Conservation (phyloP, 225 moss, liverwort and hornwort genomes). For the Takakia lepidozioides region DNA sequence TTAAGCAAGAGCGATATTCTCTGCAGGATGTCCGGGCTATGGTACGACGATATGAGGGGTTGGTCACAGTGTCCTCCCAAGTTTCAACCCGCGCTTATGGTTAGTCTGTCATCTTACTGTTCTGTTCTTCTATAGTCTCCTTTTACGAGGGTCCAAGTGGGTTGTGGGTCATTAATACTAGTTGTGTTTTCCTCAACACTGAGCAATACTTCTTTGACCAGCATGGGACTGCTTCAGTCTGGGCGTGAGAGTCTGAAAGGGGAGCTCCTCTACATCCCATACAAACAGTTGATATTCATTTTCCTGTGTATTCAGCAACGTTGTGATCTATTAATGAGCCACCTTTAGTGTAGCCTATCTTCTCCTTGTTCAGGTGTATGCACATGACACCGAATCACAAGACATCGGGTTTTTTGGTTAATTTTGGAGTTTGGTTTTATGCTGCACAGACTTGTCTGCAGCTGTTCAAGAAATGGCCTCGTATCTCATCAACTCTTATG, state of each 20-base stretch:
- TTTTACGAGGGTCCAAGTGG: no score
- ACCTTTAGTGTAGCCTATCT: no score
- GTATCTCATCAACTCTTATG: conserved; percentile 55
- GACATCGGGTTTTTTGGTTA: not conserved
- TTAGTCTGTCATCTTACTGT: not conserved
- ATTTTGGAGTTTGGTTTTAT: not conserved
- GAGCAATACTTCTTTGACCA: not conserved
- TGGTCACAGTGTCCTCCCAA: conserved; percentile 45
- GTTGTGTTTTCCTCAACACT: not conserved
- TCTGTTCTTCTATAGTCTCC: no score
- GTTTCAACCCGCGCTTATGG: conserved; percentile 59
- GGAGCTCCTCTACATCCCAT: no score
- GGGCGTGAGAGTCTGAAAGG: no score
- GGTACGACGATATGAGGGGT: conserved; percentile 55
- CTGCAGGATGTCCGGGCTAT: conserved; percentile 50
- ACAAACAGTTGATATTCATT: no score
- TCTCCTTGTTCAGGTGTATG: no score
- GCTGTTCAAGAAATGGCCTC: conserved; percentile 56
- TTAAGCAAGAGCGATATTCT: not conserved
- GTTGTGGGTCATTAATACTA: not conserved
- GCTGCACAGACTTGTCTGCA: conserved; percentile 45
- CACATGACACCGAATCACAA: no score
- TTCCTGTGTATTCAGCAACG: no score
- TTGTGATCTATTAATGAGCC: no score
- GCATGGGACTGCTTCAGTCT: not conserved